Evolutionary conservation across 768 basidiomycete genomes (phyloP), one percentile per base, ranked within the genome.

Genomic region (Lentinus tigrinus): DNA sequence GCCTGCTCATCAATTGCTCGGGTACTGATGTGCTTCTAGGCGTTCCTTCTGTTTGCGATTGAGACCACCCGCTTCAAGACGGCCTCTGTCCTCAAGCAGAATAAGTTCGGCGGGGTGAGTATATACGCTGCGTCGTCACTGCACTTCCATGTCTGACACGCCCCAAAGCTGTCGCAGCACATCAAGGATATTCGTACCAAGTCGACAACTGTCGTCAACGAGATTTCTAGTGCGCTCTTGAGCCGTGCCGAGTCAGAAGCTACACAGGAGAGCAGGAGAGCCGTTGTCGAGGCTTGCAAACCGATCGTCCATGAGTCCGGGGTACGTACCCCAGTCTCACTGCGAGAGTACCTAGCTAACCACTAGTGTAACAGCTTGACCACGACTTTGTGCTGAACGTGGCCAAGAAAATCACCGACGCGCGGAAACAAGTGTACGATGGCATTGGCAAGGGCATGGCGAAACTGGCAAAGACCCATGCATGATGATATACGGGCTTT

Each of bases 61-160:
- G 88, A 87, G 67, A 87, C 85, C 0, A 65, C 82, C 51, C 84
- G 91, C 13, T 93, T 93, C 78, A 91, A 89, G 69, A 72, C 83
- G 8, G 71, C 84, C 3, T 82, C 87, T 0, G 77, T 88, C 17
- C 80, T 87, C 40, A 91, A 90, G 69, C 77, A 83, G 38, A 81
- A 93, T 70, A 92, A 88, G 69, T 81, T 89, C 44, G 86, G 88
- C 43, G 76, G 77, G 60, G 90, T 92, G 67, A 64, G 52, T 54
- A 23, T 10, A 31, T 31, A 31, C 11, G 21, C 6, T 21, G 3
- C n/a, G 6, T 21, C 13, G 3, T 11, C 42, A 21, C 19, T 3
- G 9, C n/a, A 3, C 9, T 3, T 43, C 19, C 13, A 13, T 46
- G 16, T 24, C 43, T 46, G 19, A 46, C 43, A 46, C 13, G 40